These are phyloP conservation scores for Uronychia binucleata DNA, from an alignment of 73 alveolate species.

Conservation along the genomic window DNA sequence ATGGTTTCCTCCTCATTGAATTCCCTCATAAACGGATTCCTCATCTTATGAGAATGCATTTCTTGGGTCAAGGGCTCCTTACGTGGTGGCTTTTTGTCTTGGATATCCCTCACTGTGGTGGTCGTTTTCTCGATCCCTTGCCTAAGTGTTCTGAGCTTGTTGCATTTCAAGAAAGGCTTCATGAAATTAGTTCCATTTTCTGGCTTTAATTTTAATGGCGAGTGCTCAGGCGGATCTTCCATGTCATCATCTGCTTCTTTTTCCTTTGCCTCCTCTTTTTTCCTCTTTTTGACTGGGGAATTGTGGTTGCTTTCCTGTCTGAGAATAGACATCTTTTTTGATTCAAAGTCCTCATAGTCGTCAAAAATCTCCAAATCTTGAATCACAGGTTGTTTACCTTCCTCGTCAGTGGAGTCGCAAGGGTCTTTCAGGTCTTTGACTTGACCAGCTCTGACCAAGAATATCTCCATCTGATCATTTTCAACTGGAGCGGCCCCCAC, in stretches of 20 bases:
- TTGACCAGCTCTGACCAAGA: conserved; percentile 1
- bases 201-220: background rate
- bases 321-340: background rate
- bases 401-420: conserved; percentile 17
- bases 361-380: conserved; percentile 4
- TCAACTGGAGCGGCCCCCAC: background rate
- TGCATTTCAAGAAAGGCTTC: conserved; percentile 1
- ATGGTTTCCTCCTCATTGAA: background rate
- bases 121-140: background rate
- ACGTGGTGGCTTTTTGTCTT: background rate
- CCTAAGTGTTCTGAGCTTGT: background rate
- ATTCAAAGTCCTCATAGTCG: background rate
- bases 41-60: conserved; percentile 10
- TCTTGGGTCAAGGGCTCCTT: background rate
- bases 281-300: background rate
- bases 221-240: background rate
- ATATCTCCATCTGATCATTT: conserved; percentile 7
- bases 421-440: background rate
- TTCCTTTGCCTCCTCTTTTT: background rate
- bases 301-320: background rate
- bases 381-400: background rate
- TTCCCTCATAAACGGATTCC: background rate
- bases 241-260: background rate
- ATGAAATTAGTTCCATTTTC: background rate
- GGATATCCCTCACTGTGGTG: background rate